phyloP scores from a whole-genome alignment of 2,329 filamentous ascomycete genomes.

The Talaromyces sp. region DNA sequence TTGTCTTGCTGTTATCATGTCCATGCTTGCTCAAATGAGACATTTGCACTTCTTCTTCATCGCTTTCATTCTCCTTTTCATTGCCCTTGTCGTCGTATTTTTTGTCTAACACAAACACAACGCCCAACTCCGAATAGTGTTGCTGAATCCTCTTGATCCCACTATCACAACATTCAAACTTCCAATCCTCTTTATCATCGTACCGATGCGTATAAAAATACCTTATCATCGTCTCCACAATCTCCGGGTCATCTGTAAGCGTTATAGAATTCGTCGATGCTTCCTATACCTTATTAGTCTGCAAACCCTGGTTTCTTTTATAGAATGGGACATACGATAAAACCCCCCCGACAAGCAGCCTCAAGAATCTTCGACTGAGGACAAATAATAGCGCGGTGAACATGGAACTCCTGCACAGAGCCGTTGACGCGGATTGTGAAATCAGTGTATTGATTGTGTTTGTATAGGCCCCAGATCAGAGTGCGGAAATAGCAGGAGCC shows the following conservation, averaged over 20 bases:
- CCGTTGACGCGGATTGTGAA: conserved; percentile 18
- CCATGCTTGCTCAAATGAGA: not conserved
- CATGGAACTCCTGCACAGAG: conserved; percentile 16
- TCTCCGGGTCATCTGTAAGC: conserved; percentile 19
- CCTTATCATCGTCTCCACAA: conserved; percentile 19
- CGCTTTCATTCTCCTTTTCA: not conserved
- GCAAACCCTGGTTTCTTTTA: too few species aligned
- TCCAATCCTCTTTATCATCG: conserved; percentile 18
- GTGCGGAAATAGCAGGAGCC: conserved; percentile 14
- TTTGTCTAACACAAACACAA: not conserved
- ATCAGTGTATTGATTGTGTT: conserved; percentile 19
- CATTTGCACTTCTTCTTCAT: not conserved
- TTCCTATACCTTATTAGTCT: conserved; percentile 12
- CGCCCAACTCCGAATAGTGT: not conserved
- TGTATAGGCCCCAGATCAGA: conserved; percentile 16
- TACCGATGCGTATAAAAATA: conserved; percentile 20
- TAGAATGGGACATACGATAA: conserved; percentile 12
- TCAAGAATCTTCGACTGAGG: conserved; percentile 20
- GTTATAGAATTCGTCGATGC: conserved; percentile 17
- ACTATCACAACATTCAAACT: conserved; percentile 2
- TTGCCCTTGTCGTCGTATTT: not conserved
- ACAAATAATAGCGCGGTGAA: conserved; percentile 21
- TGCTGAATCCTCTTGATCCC: conserved; percentile 9
- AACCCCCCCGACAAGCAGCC: conserved; percentile 20
- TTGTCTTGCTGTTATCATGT: not conserved